These are phyloP conservation scores for Cryptococcus sp. DNA, from an alignment of 1,284 basidiomycete genomes.

Conservation along the genomic window DNA sequence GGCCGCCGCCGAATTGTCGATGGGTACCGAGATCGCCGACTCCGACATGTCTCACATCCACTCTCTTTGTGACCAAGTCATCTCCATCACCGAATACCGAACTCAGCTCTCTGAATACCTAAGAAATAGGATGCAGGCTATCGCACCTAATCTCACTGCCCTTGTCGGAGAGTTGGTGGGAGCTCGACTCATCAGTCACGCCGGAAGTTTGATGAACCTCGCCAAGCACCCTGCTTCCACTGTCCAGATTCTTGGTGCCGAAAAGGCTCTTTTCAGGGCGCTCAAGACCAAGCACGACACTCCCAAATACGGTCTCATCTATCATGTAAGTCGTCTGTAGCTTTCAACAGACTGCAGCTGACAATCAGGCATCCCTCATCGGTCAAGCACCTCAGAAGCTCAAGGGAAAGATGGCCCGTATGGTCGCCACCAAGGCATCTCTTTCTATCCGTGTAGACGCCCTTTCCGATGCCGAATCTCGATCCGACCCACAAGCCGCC, in stretches of 20 bases:
- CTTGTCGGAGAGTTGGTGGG: slow-evolving; percentile 96
- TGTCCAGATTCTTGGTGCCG: slow-evolving; percentile 95
- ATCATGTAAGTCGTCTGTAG: slow-evolving; percentile 62
- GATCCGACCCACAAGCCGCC: slow-evolving; percentile 73
- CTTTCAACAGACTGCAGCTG: background rate
- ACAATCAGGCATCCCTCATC: slow-evolving; percentile 74
- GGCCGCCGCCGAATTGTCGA: slow-evolving; percentile 89
- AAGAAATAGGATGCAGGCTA: slow-evolving; percentile 93
- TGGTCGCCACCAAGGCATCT: slow-evolving; percentile 97
- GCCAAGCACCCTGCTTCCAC: slow-evolving; percentile 98
- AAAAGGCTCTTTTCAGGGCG: slow-evolving; percentile 96
- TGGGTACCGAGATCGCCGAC: slow-evolving; percentile 98
- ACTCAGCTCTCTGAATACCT: slow-evolving; percentile 91
- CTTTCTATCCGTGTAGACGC: slow-evolving; percentile 96
- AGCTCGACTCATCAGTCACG: slow-evolving; percentile 92
- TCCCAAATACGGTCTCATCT: slow-evolving; percentile 96
- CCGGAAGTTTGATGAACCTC: slow-evolving; percentile 86
- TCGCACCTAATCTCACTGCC: slow-evolving; percentile 93
- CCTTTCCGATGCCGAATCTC: slow-evolving; percentile 84
- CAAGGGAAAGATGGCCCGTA: slow-evolving; percentile 99
- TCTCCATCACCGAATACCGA: slow-evolving; percentile 90
- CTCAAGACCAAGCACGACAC: slow-evolving; percentile 99
- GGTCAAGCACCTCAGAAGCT: slow-evolving; percentile 97
- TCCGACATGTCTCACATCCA: slow-evolving; percentile 92
- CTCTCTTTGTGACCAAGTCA: slow-evolving; percentile 94